phyloP scores from a whole-genome alignment of 164 flowering plant genomes.

The Taxillus chinensis region DNA sequence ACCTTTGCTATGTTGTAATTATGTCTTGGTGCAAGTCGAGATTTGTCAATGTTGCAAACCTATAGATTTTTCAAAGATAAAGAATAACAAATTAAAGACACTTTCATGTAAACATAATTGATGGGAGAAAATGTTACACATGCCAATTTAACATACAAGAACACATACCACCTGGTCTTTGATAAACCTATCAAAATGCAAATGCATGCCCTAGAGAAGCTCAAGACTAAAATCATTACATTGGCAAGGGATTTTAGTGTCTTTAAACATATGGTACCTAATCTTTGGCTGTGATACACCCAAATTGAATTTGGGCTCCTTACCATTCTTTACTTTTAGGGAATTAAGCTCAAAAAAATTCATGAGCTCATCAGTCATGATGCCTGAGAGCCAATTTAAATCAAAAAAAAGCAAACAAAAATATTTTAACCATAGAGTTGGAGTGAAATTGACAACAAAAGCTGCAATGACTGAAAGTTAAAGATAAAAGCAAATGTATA shows the following conservation, averaged over 20 bases:
- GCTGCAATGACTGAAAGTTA: too few relatives aligned
- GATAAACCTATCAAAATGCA: constrained; percentile 78
- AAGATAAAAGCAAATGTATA: too few relatives aligned
- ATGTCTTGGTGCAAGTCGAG: constrained; percentile 92
- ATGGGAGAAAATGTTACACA: not conserved
- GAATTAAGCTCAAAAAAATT: constrained; percentile 78
- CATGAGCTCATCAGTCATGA: constrained; percentile 89
- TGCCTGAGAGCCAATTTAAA: constrained; percentile 28
- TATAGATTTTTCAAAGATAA: constrained; percentile 11
- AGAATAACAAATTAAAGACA: not conserved
- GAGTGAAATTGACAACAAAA: too few relatives aligned
- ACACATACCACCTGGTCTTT: constrained; percentile 92
- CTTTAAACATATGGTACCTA: constrained; percentile 80
- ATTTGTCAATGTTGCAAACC: constrained; percentile 87
- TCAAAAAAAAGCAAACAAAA: too few relatives aligned
- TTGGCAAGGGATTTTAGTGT: constrained; percentile 80
- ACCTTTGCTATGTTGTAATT: constrained; percentile 99
- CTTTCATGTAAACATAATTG: not conserved
- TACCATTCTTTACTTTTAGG: constrained; percentile 77
- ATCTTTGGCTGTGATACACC: constrained; percentile 83
- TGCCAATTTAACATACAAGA: too few relatives aligned
- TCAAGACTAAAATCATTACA: constrained; percentile 79
- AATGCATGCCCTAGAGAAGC: constrained; percentile 75
- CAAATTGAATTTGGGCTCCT: constrained; percentile 68
- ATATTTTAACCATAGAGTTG: too few relatives aligned